These are phyloP conservation scores for Malus hybrid DNA, from an alignment of 331 rosid genomes.

Conservation along the genomic window DNA sequence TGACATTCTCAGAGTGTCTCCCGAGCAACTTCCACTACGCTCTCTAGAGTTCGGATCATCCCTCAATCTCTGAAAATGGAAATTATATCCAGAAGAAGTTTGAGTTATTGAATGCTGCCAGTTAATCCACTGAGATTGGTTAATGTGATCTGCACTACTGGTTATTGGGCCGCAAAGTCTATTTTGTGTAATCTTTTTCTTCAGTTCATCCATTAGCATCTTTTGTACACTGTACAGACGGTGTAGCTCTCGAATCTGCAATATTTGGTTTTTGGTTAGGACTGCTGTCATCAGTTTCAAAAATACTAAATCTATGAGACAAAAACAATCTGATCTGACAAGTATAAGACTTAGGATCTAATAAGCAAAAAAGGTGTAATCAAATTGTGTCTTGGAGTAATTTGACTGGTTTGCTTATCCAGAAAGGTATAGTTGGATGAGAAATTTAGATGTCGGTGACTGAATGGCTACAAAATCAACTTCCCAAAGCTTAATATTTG, in stretches of 20 bases:
- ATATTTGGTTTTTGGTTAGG: slow-evolving; percentile 9
- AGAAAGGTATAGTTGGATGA: neutral
- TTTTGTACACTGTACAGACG: slow-evolving; percentile 73
- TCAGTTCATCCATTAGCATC: slow-evolving; percentile 63
- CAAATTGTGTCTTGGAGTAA: neutral
- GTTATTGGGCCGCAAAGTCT: slow-evolving; percentile 24
- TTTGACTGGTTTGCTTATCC: neutral
- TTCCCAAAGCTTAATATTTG: neutral
- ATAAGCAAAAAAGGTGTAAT: neutral
- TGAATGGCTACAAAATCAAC: neutral
- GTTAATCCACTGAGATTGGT: slow-evolving; percentile 28
- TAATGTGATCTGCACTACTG: slow-evolving; percentile 21
- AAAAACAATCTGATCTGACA: neutral
- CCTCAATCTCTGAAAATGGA: slow-evolving; percentile 37
- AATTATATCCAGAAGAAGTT: slow-evolving; percentile 20
- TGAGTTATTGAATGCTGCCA: slow-evolving; percentile 21
- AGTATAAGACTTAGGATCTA: neutral
- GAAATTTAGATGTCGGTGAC: neutral
- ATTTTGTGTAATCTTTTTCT: slow-evolving; percentile 38
- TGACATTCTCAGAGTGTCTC: slow-evolving; percentile 42
- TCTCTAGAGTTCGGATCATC: slow-evolving; percentile 51
- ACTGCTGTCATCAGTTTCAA: neutral
- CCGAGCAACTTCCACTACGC: slow-evolving; percentile 74
- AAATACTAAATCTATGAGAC: too few species aligned
- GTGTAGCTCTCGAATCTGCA: slow-evolving; percentile 85